phyloP scores from a whole-genome alignment of 495 filamentous ascomycete genomes.

The Penicillium diatomitis region DNA sequence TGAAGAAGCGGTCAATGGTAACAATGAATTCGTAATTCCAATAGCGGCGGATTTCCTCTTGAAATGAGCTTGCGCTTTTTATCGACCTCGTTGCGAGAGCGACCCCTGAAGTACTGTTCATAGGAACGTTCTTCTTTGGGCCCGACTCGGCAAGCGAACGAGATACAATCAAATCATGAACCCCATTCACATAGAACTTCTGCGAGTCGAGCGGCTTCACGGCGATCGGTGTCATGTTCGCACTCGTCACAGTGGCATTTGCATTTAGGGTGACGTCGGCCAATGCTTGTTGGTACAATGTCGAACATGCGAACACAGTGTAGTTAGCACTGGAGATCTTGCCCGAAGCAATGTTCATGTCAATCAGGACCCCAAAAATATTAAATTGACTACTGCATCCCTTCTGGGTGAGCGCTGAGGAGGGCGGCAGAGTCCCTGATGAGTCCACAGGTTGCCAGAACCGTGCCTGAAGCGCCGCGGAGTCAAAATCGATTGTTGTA shows the following conservation, averaged over 20 bases:
- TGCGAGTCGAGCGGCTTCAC: not conserved
- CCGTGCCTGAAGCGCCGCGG: conserved; percentile 1
- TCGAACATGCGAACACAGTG: conserved; percentile 9
- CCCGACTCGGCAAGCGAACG: not conserved
- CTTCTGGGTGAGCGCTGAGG: conserved; percentile 2
- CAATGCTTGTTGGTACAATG: conserved; percentile 5
- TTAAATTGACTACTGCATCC: conserved; percentile 3
- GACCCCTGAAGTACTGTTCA: too few species aligned
- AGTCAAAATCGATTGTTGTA: not conserved
- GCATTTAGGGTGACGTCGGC: conserved; percentile 7
- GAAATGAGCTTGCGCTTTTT: not conserved
- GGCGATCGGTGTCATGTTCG: not conserved
- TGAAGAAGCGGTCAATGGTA: conserved; percentile 12
- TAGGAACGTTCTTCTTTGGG: too few species aligned
- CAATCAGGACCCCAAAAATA: conserved; percentile 8
- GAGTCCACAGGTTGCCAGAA: conserved; percentile 15
- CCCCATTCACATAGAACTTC: not conserved
- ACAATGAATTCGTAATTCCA: conserved; percentile 18
- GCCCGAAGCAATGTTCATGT: conserved; percentile 2
- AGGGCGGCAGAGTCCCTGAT: not conserved
- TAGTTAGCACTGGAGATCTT: conserved; percentile 5
- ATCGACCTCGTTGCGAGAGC: too few species aligned
- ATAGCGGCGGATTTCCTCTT: not conserved
- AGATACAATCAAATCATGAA: conserved; percentile 1
- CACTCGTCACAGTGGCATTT: conserved; percentile 2